Base-by-base conservation (phyloP, 2,329 filamentous ascomycete genomes). In the Epichloe hybrida region DNA sequence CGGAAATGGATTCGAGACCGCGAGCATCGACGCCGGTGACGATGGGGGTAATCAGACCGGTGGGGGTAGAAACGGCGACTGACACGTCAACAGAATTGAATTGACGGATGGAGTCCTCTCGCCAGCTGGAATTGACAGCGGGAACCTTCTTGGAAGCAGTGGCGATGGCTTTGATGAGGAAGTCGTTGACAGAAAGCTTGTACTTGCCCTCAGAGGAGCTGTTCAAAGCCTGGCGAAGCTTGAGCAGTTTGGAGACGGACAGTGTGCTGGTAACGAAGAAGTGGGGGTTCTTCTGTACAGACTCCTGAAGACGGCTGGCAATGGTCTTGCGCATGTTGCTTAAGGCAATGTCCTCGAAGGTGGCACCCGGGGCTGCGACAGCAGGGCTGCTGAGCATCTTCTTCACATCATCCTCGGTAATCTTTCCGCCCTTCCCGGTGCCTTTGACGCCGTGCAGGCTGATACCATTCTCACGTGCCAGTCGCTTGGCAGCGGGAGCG, bases 111-210 rank as follows among this genome's bases (percentile, higher is more conserved):
- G 86, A 77, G 57, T 88, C 89, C 61, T 84, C 84, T 63, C 86
- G 83, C 91, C 93, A 98, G 68, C 87, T 91, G 48, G 90, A 90
- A 80, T 98, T 98, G 72, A 90, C 93, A 57, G 86, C 80, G 53
- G 93, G 93, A 46, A 97, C 90, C 80, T 95, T 96, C 74, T 84
- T 84, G 67, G 85, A 88, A 55, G 93, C 93, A 56, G 86, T 75
- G 53, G 81, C 87, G 53, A 91, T 87, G 60, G 91, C 93, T 81
- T 98, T 98, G 79, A 98, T 88, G 56, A 98, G 78, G 79, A 98
- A 95, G 73, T 98, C 93, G 73, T 98, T 98, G 72, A 98, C 88
- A n/a, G 90, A 96, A 53, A 98, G 86, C 81, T 96, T 98, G 81
- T 95, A 98, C 71, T 89, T 83, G 72, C 91, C 93, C 56, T 95